Base-by-base conservation (phyloP, 2,329 filamentous ascomycete genomes). In the Conoideocrella luteorostrata region DNA sequence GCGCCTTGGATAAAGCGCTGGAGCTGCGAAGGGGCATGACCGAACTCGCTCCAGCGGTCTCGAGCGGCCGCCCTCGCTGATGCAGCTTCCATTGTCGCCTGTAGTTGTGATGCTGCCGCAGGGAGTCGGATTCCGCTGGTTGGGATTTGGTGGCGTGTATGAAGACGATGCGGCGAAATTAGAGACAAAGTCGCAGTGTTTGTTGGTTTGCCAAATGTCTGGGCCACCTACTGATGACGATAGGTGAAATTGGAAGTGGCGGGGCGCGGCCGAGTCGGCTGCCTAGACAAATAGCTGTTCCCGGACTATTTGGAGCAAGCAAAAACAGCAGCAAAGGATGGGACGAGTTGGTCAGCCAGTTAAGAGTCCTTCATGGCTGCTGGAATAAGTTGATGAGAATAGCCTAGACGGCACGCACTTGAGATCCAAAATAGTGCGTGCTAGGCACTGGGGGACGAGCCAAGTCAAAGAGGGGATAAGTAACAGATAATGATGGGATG, bases 1-100 rank as follows among this genome's bases (percentile, higher is more conserved):
- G 93, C 91, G 69, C 90, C 90, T 64, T 93, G 82, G 66, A 98
- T 95, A 67, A 90, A 96, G 67, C 93, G 86, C 71, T 95, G 90
- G 48, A 98, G 79, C 63, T 90, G 88, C 46, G 90, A 91, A 51
- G 86, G 80, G 44, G 85, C 80, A 50, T 86, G 81, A 63, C 82
- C 82, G 69, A 86, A 84, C 63, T 84, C 84, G 68, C 82, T 82
- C 77, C 93, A 97, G 66, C 90, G 89, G 74, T 96, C 91, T 70
- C 91, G 83, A 58, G 90, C 86, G 61, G 91, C 93, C 75, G 94
- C 95, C 63, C 93, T 85, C 68, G 90, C 90, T 63, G 90, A 94
- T 63, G 90, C 84, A 63, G 93, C 91, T 79, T 97, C 91, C 91
- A 97, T 86, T 17, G 24, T 39, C 20, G 52, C 56, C 66, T n/a